A percentile compares a stretch with the other conserved stretches of the same genome.
These are phyloP conservation scores for Tulasnella sp. DNA, from an alignment of 768 basidiomycete species.

Conservation along the genomic window DNA sequence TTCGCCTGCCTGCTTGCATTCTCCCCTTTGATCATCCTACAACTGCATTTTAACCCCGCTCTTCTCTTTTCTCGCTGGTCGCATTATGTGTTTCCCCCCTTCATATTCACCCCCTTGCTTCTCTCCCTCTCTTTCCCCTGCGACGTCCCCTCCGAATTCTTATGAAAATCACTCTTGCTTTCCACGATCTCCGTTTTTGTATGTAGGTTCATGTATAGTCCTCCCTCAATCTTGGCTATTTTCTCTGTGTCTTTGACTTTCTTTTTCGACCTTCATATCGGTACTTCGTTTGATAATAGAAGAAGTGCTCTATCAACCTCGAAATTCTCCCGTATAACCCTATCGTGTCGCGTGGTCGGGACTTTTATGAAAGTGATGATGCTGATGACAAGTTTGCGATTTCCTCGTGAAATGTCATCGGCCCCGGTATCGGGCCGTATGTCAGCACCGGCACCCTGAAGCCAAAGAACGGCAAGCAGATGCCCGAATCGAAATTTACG, in stretches of 20 bases:
- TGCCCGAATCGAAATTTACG: conserved; percentile 1
- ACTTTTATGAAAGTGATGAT: neutral
- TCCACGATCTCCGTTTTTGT: neutral
- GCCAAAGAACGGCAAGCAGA: neutral
- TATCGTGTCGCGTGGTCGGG: neutral
- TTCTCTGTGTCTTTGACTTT: neutral
- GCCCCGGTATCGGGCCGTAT: neutral
- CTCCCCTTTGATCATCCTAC: neutral
- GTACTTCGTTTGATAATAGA: neutral
- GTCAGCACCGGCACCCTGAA: neutral
- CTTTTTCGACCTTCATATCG: neutral
- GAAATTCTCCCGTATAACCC: neutral
- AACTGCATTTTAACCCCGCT: conserved; percentile 2
- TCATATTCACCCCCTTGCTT: neutral
- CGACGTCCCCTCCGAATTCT: conserved; percentile 5
- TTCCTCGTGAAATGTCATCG: neutral
- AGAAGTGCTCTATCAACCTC: neutral
- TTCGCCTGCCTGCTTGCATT: neutral
- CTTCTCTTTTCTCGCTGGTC: neutral
- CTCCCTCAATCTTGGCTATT: neutral
- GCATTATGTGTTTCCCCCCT: neutral
- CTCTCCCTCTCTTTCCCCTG: conserved; percentile 27
- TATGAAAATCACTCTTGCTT: neutral
- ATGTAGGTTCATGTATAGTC: neutral
- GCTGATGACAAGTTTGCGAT: neutral